Conservation (phyloP, 108 stramenopile genomes). For the Nitzschia sp. region DNA sequence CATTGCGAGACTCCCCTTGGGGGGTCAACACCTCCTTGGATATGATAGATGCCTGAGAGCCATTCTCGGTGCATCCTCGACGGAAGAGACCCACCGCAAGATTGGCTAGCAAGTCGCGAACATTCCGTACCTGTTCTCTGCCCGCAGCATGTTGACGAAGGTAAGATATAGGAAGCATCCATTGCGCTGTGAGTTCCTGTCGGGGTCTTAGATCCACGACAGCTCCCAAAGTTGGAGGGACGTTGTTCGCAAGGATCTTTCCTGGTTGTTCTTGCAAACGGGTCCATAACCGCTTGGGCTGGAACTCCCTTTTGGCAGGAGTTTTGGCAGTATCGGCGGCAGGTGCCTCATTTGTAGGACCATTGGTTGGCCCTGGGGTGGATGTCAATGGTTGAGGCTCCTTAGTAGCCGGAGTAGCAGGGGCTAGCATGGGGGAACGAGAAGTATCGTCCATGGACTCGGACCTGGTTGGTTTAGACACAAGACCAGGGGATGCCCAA, state of each 20-base stretch:
- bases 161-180: slow-evolving; percentile 73
- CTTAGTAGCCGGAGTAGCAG: slow-evolving; percentile 24
- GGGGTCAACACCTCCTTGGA: slow-evolving; percentile 68
- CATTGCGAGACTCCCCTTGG: slow-evolving; percentile 43
- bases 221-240: slow-evolving; percentile 30
- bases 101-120: slow-evolving; percentile 59
- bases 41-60: slow-evolving; percentile 68
- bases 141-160: slow-evolving; percentile 46
- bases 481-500: too few relatives aligned
- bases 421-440: slow-evolving; percentile 30
- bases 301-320: slow-evolving; percentile 36
- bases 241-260: slow-evolving; percentile 61
- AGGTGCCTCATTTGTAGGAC: slow-evolving; percentile 1
- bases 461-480: too few relatives aligned
- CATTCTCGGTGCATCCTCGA: slow-evolving; percentile 76
- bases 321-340: slow-evolving; percentile 18
- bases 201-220: slow-evolving; percentile 59
- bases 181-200: slow-evolving; percentile 73
- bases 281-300: slow-evolving; percentile 57
- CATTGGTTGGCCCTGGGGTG: slow-evolving; percentile 7
- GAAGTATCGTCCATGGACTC: neutral
- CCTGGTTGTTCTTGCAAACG: slow-evolving; percentile 78
- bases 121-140: slow-evolving; percentile 19
- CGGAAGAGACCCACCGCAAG: slow-evolving; percentile 82
- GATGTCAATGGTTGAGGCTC: slow-evolving; percentile 12